Base-by-base conservation (phyloP, 202 grass and related monocot genomes). In the Setaria italica region DNA sequence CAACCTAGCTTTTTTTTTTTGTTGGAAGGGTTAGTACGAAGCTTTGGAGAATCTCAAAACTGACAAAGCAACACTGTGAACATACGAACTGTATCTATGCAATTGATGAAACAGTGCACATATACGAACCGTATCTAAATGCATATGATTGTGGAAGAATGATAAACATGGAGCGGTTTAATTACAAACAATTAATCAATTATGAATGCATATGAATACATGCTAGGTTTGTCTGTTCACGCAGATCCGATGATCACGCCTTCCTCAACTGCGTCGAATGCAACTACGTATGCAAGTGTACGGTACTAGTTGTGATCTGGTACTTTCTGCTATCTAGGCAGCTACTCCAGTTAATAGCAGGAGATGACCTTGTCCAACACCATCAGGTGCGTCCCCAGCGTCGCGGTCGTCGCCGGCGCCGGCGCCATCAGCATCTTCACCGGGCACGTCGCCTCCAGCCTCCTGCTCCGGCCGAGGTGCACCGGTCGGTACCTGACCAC, bases 401-500 rank as follows among this genome's bases (percentile, higher is more conserved):
- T 20, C 59, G 72, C n/a, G 34, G 14, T 62, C 39, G 39, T 5
- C 60, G 5, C 8, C 47, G 64, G 33, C 34, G 35, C n/a, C n/a
- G 35, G 66, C 66, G 20, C 55, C 55, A 67, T 1, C 4, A 37
- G 34, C 35, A 77, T 6, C 82, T 77, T 84, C 62, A 84, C 30
- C 9, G 82, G 82, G 72, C 82, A 77, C 72, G 72, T 84, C 6
- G 2, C 21, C 60, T 47, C 72, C 9, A 84, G n/a, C 21, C 60
- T 57, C 21, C 62, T 46, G 48, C 34, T 46, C 4, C 82, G 72
- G 21, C 62, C 62, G 16, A 41, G 21, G 29, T 69, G 62, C 35
- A 85, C 62, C 25, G 82, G 82, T 21, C 37, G 64, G 72, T 58
- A 77, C 62, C 72, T 82, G 68, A 73, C 54, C 32, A 45, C 34